phyloP scores from a whole-genome alignment of 805 yeast genomes.

The Lipomyces starkeyi region DNA sequence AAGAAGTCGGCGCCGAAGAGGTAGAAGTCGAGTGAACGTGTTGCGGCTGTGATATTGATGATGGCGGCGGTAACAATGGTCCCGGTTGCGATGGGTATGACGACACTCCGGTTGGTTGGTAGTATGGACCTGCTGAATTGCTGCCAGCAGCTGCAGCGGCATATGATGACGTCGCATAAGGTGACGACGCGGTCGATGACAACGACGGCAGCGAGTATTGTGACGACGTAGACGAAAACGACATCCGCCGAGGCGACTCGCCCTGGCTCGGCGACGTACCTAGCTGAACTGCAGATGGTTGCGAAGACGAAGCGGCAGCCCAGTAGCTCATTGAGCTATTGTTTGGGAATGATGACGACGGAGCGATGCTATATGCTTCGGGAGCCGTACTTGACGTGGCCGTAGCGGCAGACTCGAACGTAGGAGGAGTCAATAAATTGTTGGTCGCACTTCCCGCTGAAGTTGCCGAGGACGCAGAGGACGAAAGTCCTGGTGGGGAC shows the following conservation, averaged over 20 bases:
- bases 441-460: conserved; percentile 10
- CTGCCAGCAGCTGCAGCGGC: conserved; percentile 11
- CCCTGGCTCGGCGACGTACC: conserved; percentile 19
- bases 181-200: conserved; percentile 27
- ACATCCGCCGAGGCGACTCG: conserved; percentile 21
- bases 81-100: conserved; percentile 16
- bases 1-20: conserved; percentile 13
- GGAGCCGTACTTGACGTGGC: conserved; percentile 12
- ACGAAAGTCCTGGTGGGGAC: conserved; percentile 12
- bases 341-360: conserved; percentile 25
- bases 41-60: conserved; percentile 18
- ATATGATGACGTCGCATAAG: conserved; percentile 4
- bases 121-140: background rate
- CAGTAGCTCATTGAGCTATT: conserved; percentile 25
- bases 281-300: conserved; percentile 4
- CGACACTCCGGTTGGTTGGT: background rate
- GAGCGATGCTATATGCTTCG: background rate
- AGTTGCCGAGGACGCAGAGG: conserved; percentile 16
- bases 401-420: conserved; percentile 14
- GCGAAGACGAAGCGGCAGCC: conserved; percentile 34
- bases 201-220: conserved; percentile 35
- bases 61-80: conserved; percentile 28
- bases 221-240: conserved; percentile 26
- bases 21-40: conserved; percentile 11
- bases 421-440: conserved; percentile 22